Evolutionary conservation across 768 basidiomycete genomes (phyloP).

Genomic region (Leucocoprinus leucothites): DNA sequence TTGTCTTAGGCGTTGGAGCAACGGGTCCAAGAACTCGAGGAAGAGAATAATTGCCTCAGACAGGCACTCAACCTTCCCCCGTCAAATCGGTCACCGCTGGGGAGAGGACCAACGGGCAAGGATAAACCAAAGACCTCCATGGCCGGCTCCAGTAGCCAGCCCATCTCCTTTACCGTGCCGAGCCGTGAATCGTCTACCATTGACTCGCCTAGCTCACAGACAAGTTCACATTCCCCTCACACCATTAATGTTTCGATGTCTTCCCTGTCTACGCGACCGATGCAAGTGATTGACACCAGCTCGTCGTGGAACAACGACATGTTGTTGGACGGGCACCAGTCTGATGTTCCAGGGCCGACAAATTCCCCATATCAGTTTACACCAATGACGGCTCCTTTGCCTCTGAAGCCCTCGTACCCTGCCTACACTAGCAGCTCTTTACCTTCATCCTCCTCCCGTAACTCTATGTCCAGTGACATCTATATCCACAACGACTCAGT

Average conservation of each 20-base stretch:
- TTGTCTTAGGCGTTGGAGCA: conserved; percentile 69
- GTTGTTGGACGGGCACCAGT: conserved; percentile 40
- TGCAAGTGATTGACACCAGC: conserved; percentile 45
- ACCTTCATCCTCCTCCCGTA: conserved; percentile 37
- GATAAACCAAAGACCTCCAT: conserved; percentile 57
- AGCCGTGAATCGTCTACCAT: conserved; percentile 42
- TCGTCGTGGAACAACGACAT: conserved; percentile 55
- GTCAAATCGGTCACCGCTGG: conserved; percentile 66
- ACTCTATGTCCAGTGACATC: conserved; percentile 37
- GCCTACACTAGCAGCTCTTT: conserved; percentile 35
- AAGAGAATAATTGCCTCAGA: conserved; percentile 75
- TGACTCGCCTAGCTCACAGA: conserved; percentile 48
- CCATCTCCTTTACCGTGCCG: conserved; percentile 28
- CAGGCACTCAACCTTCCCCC: conserved; percentile 71
- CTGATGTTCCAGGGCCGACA: conserved; percentile 36
- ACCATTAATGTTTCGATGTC: conserved; percentile 46
- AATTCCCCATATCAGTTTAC: conserved; percentile 43
- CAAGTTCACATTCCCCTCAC: conserved; percentile 64
- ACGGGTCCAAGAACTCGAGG: conserved; percentile 79
- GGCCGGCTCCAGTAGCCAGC: conserved; percentile 13
- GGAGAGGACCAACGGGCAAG: conserved; percentile 85
- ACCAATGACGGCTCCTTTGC: conserved; percentile 43
- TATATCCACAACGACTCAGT: conserved; percentile 36
- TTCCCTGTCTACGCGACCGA: conserved; percentile 27
- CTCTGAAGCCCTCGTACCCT: conserved; percentile 46